These are phyloP conservation scores for Hemileia vastatrix DNA, from an alignment of 1,284 basidiomycete genomes.

Conservation along the genomic window DNA sequence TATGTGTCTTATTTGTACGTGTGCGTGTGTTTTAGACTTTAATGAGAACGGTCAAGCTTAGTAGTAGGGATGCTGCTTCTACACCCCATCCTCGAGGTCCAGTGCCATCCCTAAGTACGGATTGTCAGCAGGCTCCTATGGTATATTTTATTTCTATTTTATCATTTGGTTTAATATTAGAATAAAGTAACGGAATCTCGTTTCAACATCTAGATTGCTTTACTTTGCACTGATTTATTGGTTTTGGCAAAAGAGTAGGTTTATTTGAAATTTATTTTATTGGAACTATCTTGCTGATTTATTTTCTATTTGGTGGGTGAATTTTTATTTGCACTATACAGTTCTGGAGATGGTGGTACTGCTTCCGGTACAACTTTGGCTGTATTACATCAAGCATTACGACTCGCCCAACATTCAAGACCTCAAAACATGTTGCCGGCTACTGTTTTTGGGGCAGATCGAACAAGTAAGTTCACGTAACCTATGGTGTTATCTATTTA, in stretches of 20 bases:
- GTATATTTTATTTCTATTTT: neutral
- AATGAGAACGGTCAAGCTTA: constrained; percentile 18
- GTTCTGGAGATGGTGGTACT: constrained; percentile 17
- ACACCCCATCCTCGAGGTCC: neutral
- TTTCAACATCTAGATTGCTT: constrained; percentile 7
- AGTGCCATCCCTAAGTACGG: constrained; percentile 16
- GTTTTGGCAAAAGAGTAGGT: constrained; percentile 21
- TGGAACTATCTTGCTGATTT: neutral
- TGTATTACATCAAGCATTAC: constrained; percentile 15
- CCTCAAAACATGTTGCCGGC: constrained; percentile 9
- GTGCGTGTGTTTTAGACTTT: neutral
- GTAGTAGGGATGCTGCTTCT: constrained; percentile 4
- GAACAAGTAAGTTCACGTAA: constrained; percentile 3
- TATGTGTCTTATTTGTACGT: neutral
- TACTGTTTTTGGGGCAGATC: constrained; percentile 20
- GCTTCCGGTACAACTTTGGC: neutral
- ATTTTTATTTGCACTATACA: neutral
- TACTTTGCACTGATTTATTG: constrained; percentile 19
- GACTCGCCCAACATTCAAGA: constrained; percentile 17
- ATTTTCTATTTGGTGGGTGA: too few species aligned
- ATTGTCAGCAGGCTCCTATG: constrained; percentile 15
- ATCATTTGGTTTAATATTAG: too few species aligned
- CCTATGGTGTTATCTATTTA: neutral
- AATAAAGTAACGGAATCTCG: neutral
- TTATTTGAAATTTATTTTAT: neutral